Evolutionary conservation across 164 flowering plant species (phyloP).

Genomic region (Taxillus chinensis): DNA sequence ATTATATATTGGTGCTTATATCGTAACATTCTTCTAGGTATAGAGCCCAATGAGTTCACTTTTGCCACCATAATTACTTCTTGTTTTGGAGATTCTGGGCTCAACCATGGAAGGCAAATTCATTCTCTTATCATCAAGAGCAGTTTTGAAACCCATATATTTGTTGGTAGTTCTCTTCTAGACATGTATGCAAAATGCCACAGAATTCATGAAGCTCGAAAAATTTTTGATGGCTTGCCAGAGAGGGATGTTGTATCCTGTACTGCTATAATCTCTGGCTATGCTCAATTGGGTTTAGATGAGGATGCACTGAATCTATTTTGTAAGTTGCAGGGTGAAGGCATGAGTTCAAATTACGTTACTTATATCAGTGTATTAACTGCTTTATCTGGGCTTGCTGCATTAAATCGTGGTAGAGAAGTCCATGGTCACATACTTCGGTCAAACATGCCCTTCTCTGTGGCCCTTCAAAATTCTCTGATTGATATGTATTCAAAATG

Average conservation of each 20-base stretch:
- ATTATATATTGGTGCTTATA: slow-evolving; percentile 7
- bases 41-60: slow-evolving; percentile 59
- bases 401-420: slow-evolving; percentile 52
- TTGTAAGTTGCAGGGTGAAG: slow-evolving; percentile 34
- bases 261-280: slow-evolving; percentile 67
- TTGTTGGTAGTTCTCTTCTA: slow-evolving; percentile 72
- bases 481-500: slow-evolving; percentile 81
- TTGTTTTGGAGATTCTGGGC: slow-evolving; percentile 32
- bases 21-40: slow-evolving; percentile 28
- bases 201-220: slow-evolving; percentile 47
- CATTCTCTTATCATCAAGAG: slow-evolving; percentile 40
- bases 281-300: slow-evolving; percentile 58
- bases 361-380: slow-evolving; percentile 59
- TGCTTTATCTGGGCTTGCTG: slow-evolving; percentile 66
- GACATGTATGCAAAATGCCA: slow-evolving; percentile 76
- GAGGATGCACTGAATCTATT: slow-evolving; percentile 57
- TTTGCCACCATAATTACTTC: slow-evolving; percentile 50
- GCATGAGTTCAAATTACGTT: slow-evolving; percentile 58
- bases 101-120: slow-evolving; percentile 41
- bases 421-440: slow-evolving; percentile 53
- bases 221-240: slow-evolving; percentile 44
- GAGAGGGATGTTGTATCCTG: slow-evolving; percentile 72
- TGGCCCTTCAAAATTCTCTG: slow-evolving; percentile 56
- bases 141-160: slow-evolving; percentile 34
- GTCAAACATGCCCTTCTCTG: slow-evolving; percentile 26